Conservation (phyloP, 2,329 filamentous ascomycete genomes). For the Ophiostoma australiae region DNA sequence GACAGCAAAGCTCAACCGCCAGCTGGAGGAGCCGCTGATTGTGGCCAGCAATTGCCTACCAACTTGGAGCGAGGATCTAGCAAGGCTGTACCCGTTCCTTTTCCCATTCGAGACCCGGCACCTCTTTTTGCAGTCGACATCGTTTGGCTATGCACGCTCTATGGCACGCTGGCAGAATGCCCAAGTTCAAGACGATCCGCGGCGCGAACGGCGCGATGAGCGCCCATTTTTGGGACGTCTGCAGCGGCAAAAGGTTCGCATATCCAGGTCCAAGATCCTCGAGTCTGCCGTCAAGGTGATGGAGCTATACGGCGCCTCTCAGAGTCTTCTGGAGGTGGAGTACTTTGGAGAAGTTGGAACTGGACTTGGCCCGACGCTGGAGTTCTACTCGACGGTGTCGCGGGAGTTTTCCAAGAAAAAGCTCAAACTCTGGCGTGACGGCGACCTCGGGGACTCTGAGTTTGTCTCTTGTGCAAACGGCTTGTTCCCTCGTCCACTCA, state of each 20-base stretch:
- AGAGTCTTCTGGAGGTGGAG: conserved; percentile 93
- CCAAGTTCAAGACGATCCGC: conserved; percentile 72
- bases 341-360: conserved; percentile 99
- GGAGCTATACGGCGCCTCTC: conserved; percentile 95
- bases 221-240: conserved; percentile 84
- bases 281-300: conserved; percentile 98
- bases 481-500: conserved; percentile 87
- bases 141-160: conserved; percentile 93
- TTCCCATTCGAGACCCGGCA: conserved; percentile 98
- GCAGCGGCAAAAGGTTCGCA: conserved; percentile 96
- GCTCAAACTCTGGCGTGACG: conserved; percentile 92
- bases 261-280: conserved; percentile 87
- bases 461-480: conserved; percentile 81
- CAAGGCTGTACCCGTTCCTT: conserved; percentile 88
- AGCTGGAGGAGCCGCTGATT: conserved; percentile 92
- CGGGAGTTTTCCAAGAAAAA: conserved; percentile 98
- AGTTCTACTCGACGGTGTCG: conserved; percentile 97
- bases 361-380: conserved; percentile 86
- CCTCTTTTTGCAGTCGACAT: conserved; percentile 94
- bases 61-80: conserved; percentile 91
- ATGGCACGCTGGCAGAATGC: conserved; percentile 97
- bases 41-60: conserved; percentile 95
- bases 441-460: conserved; percentile 66
- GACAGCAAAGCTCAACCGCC: conserved; percentile 93
- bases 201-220: conserved; percentile 82